Percentiles rank a stretch among this genome's conserved stretches.
Conservation (phyloP, 2,329 filamentous ascomycete genomes). For the Cordyceps tenuipes region DNA sequence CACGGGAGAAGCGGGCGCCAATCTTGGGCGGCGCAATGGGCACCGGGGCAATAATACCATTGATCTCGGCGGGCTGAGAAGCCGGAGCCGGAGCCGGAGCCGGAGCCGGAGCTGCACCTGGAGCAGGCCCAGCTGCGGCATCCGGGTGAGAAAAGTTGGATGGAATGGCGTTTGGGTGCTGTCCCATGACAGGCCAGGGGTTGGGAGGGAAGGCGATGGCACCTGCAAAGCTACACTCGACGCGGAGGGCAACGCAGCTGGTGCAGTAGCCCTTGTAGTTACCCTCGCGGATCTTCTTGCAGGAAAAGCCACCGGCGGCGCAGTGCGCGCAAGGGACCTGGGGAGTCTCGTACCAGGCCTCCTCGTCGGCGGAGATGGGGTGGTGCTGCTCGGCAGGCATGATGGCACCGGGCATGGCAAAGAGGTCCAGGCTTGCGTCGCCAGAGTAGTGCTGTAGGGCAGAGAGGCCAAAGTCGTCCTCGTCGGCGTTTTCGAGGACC, state of each 20-base stretch:
- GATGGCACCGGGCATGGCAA: conserved; percentile 22
- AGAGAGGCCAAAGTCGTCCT: conserved; percentile 52
- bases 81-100: conserved; percentile 8
- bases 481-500: conserved; percentile 46
- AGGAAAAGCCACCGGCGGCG: conserved; percentile 43
- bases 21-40: conserved; percentile 46
- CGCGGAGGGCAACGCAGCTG: conserved; percentile 51
- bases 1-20: conserved; percentile 68
- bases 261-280: conserved; percentile 53
- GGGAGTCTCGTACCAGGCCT: conserved; percentile 27
- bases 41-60: conserved; percentile 18
- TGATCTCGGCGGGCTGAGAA: conserved; percentile 13
- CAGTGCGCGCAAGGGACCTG: conserved; percentile 45
- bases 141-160: neutral
- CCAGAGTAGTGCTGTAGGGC: conserved; percentile 49
- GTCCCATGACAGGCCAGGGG: conserved; percentile 37
- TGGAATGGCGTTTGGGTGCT: conserved; percentile 30
- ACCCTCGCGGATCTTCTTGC: conserved; percentile 54
- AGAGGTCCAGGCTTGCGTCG: conserved; percentile 26
- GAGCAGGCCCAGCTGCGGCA: neutral
- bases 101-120: neutral
- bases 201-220: conserved; percentile 33
- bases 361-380: conserved; percentile 6
- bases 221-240: conserved; percentile 49
- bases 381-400: neutral